Conservation (phyloP, 169 alveolate genomes). For the Plasmodium coatneyi region DNA sequence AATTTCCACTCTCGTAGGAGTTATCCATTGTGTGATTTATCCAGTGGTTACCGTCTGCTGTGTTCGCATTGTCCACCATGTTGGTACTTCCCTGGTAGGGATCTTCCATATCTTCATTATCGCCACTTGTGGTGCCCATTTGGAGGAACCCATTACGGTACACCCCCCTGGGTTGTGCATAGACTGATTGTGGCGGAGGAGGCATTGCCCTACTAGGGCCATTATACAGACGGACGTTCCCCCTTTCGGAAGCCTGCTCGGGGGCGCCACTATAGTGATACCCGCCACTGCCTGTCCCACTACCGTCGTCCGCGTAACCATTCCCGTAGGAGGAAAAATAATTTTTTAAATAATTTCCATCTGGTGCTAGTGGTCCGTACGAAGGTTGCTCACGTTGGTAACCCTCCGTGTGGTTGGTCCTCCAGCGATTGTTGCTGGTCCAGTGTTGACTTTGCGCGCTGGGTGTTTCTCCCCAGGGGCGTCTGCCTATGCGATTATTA, state of each 20-base stretch:
- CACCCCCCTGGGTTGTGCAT: background rate
- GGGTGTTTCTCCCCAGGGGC: background rate
- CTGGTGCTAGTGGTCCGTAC: background rate
- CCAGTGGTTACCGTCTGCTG: background rate
- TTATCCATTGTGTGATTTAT: background rate
- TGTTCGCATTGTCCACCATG: background rate
- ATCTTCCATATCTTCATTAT: background rate
- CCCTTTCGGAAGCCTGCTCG: background rate
- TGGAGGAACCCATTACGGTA: background rate
- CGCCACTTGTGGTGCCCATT: background rate
- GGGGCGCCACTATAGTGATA: background rate
- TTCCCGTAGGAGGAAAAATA: constrained; percentile 15
- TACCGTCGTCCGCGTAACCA: background rate
- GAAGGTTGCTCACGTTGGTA: background rate
- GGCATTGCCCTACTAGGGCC: background rate
- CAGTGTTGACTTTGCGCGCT: background rate
- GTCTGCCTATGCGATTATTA: background rate
- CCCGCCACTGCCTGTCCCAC: background rate
- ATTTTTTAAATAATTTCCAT: constrained; percentile 9
- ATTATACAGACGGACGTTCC: background rate
- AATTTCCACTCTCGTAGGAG: background rate
- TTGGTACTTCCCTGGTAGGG: background rate
- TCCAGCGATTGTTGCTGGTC: background rate
- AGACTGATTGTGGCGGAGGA: background rate
- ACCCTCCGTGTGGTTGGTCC: background rate